Base-by-base conservation (phyloP, 2,329 filamentous ascomycete genomes). In the Sclerotinia sclerotiorum region DNA sequence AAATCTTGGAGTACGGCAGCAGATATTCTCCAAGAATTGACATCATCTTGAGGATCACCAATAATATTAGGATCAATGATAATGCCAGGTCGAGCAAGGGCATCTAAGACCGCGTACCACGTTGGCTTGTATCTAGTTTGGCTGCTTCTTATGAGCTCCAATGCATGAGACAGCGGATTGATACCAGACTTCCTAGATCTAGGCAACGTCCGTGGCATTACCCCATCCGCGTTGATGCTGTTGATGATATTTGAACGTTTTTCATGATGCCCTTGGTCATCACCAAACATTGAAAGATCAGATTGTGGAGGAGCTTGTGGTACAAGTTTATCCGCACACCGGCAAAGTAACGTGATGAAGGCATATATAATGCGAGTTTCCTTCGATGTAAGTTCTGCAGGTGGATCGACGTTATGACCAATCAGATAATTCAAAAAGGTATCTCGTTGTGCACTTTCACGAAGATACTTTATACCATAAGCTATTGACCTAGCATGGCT, bases 301-400 rank as follows among this genome's bases (percentile, higher is more conserved):
- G 56, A 51, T 42, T 61, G 15, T 42, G n/a, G n/a, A 29, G 35
- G 15, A 39, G 56, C 35, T 10, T 67, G 60, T 24, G 73, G 70
- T 62, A 81, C 78, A 56, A 81, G 0, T 49, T 67, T 67, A 39
- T 57, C 64, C 35, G 54, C 35, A 67, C 44, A 79, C 35, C 80
- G 77, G 70, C 82, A 83, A n/a, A 86, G 77, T n/a, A 85, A 76
- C 27, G 74, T 67, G 29, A 89, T 79, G 73, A 85, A 88, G 3
- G 85, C 83, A 8, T 79, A 78, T 68, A 89, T 82, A 1, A 83
- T 70, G 4, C 69, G 32, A 5, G 68, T 7, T 63, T 56, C 44
- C 51, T 69, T 46, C n/a, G 78, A 71, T 5, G 72, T 70, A 15
- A 42, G 63, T 68, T 63, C 17, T n/a, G n/a, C 54, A 7, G 66